These are phyloP conservation scores for Pilatotrama ljubarskyi DNA, from an alignment of 768 basidiomycete species.

Conservation along the genomic window DNA sequence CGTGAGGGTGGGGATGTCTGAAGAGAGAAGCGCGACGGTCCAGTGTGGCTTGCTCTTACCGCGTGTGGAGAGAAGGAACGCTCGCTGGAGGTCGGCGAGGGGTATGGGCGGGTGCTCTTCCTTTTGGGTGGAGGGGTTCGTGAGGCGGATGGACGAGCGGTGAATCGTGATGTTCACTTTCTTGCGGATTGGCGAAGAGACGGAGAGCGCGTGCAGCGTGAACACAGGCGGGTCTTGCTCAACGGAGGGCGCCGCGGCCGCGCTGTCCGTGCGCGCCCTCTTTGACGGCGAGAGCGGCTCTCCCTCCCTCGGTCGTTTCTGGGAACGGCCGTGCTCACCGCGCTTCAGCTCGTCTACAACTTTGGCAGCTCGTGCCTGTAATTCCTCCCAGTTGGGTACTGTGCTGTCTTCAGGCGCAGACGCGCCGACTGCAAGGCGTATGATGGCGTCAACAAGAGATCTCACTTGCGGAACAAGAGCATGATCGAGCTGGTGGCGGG, in stretches of 20 bases:
- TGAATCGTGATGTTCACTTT: constrained; percentile 70
- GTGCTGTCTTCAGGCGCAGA: neutral
- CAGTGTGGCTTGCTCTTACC: constrained; percentile 73
- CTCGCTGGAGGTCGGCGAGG: constrained; percentile 51
- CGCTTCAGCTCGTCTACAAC: constrained; percentile 16
- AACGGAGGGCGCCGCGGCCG: neutral
- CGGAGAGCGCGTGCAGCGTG: constrained; percentile 64
- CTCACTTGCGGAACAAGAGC: constrained; percentile 8
- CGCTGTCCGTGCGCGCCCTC: constrained; percentile 2
- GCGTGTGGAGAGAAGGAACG: constrained; percentile 73
- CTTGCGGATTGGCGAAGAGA: constrained; percentile 74
- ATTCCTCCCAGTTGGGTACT: constrained; percentile 9
- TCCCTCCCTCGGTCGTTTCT: constrained; percentile 15
- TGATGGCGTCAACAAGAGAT: constrained; percentile 6
- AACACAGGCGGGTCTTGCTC: constrained; percentile 48
- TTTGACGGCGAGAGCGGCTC: constrained; percentile 8
- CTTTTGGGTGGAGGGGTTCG: constrained; percentile 48
- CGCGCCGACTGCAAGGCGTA: constrained; percentile 15
- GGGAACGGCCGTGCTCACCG: constrained; percentile 5
- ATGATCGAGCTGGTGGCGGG: constrained; percentile 8
- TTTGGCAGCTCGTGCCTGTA: constrained; percentile 9
- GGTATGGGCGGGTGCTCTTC: constrained; percentile 50
- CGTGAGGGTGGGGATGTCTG: constrained; percentile 43
- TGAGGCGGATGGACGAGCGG: constrained; percentile 48
- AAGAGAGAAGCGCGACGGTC: constrained; percentile 64